A percentile compares a stretch with the other conserved stretches of the same genome.
These are phyloP conservation scores for Poteriospumella lacustris DNA, from an alignment of 108 stramenopile genomes.

Conservation along the genomic window DNA sequence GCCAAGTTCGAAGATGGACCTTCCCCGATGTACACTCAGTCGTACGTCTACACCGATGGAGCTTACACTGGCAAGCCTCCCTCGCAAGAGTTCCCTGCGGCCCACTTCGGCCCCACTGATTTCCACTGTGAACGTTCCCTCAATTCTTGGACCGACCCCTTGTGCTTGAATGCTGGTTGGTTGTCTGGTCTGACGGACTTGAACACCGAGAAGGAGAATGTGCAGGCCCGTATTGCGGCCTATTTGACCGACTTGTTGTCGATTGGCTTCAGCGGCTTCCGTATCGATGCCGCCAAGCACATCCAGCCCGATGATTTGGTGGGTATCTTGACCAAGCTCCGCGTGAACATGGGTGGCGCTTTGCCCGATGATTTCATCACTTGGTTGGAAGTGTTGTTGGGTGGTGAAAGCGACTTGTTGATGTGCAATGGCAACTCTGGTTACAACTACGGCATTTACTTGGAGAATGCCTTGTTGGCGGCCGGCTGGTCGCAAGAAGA, in stretches of 20 bases:
- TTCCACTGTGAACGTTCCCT: conserved; percentile 3
- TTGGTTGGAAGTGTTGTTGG: background rate
- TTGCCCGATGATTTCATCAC: background rate
- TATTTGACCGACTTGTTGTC: background rate
- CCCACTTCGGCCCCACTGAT: background rate
- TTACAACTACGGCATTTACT: background rate
- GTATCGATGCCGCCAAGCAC: background rate
- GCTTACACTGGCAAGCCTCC: background rate
- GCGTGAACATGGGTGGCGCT: background rate
- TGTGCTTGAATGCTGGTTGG: background rate
- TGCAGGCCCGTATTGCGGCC: background rate
- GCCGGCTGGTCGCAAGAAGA: background rate
- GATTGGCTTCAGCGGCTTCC: background rate
- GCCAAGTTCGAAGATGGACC: no score
- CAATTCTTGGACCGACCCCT: background rate
- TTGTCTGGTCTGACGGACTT: background rate
- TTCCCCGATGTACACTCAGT: background rate
- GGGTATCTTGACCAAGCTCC: background rate
- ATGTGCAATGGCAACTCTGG: background rate
- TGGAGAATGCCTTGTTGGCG: background rate
- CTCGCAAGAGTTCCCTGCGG: background rate
- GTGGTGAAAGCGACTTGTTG: background rate
- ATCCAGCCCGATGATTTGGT: background rate
- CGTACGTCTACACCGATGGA: background rate
- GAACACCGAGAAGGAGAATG: background rate